Evolutionary conservation across 176 grass and related monocot genomes (phyloP).

Genomic region (Phragmites australis): DNA sequence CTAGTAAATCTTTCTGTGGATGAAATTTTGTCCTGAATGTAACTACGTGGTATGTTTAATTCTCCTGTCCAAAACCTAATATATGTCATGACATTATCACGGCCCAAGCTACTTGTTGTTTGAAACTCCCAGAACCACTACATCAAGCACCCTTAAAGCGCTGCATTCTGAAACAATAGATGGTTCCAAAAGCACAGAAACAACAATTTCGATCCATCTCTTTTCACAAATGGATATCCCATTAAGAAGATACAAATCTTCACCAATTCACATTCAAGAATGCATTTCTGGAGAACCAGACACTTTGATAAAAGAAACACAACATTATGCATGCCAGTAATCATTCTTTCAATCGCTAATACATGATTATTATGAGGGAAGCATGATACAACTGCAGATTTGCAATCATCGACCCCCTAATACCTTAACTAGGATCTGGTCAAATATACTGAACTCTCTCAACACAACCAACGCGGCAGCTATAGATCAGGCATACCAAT

Average conservation of each 20-base stretch:
- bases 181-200: not conserved
- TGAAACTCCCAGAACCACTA: not conserved
- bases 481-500: conserved; percentile 97
- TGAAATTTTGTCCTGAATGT: not conserved
- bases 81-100: not conserved
- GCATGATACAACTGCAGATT: not conserved
- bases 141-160: not conserved
- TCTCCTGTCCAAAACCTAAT: too few relatives aligned
- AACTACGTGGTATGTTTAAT: not conserved
- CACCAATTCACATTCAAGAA: not conserved
- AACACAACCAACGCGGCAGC: not conserved
- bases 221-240: too few relatives aligned
- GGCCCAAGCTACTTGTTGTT: not conserved
- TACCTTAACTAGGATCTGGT: not conserved
- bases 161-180: not conserved
- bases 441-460: not conserved
- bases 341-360: too few relatives aligned
- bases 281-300: not conserved
- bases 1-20: not conserved
- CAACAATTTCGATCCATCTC: too few relatives aligned
- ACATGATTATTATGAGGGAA: too few relatives aligned
- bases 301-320: not conserved
- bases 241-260: not conserved
- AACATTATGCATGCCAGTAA: too few relatives aligned
- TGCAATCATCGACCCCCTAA: not conserved